Evolutionary conservation across 2,329 filamentous ascomycete genomes (phyloP).

Genomic region (Rutstroemia sp.): DNA sequence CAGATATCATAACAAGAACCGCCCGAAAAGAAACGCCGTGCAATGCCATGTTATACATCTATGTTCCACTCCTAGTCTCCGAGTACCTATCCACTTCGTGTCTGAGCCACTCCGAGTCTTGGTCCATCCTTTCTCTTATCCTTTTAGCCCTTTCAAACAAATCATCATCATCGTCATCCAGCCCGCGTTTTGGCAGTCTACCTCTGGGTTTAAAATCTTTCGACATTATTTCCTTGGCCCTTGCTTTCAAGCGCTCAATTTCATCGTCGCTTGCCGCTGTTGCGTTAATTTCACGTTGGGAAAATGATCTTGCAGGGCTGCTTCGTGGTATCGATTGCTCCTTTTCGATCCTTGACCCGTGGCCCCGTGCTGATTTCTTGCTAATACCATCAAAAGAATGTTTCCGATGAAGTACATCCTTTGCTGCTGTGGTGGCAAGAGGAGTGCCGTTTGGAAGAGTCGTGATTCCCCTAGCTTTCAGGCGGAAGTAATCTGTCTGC

Average conservation of each 20-base stretch:
- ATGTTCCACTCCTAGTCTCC: constrained; percentile 20
- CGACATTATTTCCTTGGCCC: constrained; percentile 20
- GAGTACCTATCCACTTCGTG: constrained; percentile 21
- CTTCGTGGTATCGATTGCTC: constrained; percentile 16
- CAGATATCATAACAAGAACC: neutral
- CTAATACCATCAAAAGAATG: constrained; percentile 21
- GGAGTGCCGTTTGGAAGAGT: constrained; percentile 27
- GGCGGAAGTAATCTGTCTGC: constrained; percentile 30
- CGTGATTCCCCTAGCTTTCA: constrained; percentile 30
- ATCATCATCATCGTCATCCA: constrained; percentile 24
- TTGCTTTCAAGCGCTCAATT: constrained; percentile 20
- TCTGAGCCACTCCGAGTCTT: constrained; percentile 27
- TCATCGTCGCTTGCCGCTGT: constrained; percentile 13
- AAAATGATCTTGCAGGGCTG: constrained; percentile 15
- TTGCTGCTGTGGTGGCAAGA: constrained; percentile 26
- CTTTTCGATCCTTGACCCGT: constrained; percentile 1
- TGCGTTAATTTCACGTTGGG: constrained; percentile 1
- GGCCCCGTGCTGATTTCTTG: constrained; percentile 16
- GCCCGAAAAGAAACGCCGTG: constrained; percentile 6
- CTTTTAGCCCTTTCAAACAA: constrained; percentile 28
- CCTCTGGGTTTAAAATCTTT: constrained; percentile 14
- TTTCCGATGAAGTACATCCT: constrained; percentile 19
- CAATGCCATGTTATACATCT: constrained; percentile 12
- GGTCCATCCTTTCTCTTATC: constrained; percentile 29
- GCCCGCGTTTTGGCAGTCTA: constrained; percentile 8